A percentile compares a stretch with the other conserved stretches of the same genome.
These are phyloP conservation scores for Ceratocystis ficicola DNA, from an alignment of 2,329 filamentous ascomycete genomes.

Conservation along the genomic window DNA sequence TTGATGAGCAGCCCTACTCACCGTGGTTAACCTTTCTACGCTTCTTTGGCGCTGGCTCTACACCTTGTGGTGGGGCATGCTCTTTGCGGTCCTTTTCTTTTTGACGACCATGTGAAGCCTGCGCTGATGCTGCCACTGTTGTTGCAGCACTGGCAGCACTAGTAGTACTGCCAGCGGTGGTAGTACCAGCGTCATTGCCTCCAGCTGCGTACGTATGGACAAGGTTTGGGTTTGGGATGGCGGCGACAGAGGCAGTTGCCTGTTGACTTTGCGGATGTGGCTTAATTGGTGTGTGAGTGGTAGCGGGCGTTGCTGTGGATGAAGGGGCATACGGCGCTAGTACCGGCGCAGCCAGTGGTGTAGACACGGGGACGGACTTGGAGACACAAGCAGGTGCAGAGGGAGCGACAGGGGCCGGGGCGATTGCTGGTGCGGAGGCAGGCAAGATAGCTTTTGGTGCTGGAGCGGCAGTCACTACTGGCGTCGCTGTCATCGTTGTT, in stretches of 20 bases:
- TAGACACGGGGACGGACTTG: neutral
- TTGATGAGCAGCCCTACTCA: conserved; percentile 35
- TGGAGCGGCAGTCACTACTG: neutral
- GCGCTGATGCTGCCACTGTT: neutral
- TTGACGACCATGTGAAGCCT: neutral
- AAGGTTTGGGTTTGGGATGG: neutral
- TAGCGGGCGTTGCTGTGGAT: neutral
- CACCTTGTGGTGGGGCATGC: conserved; percentile 5
- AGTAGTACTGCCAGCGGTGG: neutral
- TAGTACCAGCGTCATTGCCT: neutral
- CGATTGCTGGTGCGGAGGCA: neutral
- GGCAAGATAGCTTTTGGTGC: neutral
- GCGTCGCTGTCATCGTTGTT: neutral
- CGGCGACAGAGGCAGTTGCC: neutral
- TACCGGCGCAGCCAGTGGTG: neutral
- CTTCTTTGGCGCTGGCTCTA: conserved; percentile 49
- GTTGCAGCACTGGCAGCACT: neutral
- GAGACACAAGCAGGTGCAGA: neutral
- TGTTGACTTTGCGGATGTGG: neutral
- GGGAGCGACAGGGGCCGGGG: neutral
- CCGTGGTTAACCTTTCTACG: conserved; percentile 82
- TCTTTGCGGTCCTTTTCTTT: conserved; percentile 15
- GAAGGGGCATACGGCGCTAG: neutral
- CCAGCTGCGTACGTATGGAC: neutral
- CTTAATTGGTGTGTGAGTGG: neutral